Evolutionary conservation across 495 filamentous ascomycete species (phyloP).

Genomic region (Hypomontagnella monticulosa): DNA sequence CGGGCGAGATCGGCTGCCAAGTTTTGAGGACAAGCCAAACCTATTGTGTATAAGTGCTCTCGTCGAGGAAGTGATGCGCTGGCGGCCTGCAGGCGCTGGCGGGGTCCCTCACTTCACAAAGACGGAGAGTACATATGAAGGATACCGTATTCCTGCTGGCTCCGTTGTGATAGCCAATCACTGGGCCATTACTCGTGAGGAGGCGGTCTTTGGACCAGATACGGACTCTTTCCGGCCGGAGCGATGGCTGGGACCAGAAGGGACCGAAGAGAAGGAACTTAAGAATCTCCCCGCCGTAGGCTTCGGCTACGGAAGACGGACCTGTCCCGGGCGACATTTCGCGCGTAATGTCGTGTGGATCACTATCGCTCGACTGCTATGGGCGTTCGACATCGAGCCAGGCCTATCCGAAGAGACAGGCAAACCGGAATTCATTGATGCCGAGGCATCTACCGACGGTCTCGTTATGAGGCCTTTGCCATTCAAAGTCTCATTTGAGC

Average conservation of each 20-base stretch:
- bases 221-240: constrained; percentile 59
- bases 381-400: constrained; percentile 55
- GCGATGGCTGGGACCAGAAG: constrained; percentile 50
- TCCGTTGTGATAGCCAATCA: constrained; percentile 60
- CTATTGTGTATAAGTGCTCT: no score
- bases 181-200: constrained; percentile 63
- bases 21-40: no score
- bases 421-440: constrained; percentile 34
- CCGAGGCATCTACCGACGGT: constrained; percentile 47
- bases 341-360: constrained; percentile 58
- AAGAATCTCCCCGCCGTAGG: constrained; percentile 53
- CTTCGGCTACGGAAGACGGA: constrained; percentile 62
- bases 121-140: no score
- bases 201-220: constrained; percentile 56
- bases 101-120: no score
- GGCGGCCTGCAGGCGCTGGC: no score
- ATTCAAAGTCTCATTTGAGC: constrained; percentile 38
- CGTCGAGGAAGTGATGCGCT: no score
- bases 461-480: constrained; percentile 51
- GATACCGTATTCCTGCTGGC: no score
- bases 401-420: constrained; percentile 9
- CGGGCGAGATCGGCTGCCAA: no score
- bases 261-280: constrained; percentile 50
- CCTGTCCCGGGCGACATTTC: constrained; percentile 59
- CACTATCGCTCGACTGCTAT: constrained; percentile 56